Evolutionary conservation across 1,284 basidiomycete species (phyloP), one percentile per base, ranked within the genome.

Genomic region (Pholiota adiposa): DNA sequence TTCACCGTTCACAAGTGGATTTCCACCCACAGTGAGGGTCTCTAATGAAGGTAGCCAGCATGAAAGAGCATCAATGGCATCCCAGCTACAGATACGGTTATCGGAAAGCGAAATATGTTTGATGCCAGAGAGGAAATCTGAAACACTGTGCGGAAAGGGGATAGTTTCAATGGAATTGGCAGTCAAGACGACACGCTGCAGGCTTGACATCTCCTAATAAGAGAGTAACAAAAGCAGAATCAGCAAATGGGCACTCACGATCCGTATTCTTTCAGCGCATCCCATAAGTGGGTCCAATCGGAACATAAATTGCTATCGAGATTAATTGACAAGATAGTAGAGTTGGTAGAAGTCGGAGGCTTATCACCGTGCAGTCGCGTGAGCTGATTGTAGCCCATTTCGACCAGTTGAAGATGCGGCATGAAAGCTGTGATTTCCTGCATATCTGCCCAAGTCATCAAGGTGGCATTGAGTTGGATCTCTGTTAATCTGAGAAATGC

Each of bases 351-450:
- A n/a, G 41, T 44, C 27, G 51, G 53, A 56, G 52, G 48, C 33
- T 64, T 60, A 57, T 64, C 59, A 51, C 53, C 60, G 25, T 67
- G 69, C 56, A 89, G 73, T 16, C 67, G 69, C 21, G 70, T 67
- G 43, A 95, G 74, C 21, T 71, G 68, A 70, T 98, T 97, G 73
- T 89, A 85, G 6, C 94, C 94, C 56, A 95, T 72, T 74, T 97
- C 91, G 4, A 96, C 76, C 1, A 80, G 69, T 44, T 77, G 76
- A 23, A 98, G 75, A 21, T 72, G 72, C 0, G 88, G 85, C 78
- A 97, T 89, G 33, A 73, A 79, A 48, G 62, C 67, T 6, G 82
- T 79, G 27, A 90, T 74, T 14, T 66, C 60, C 57, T 80, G 74
- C 77, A 92, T 85, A 65, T 92, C 88, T 36, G 69, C 66, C 94